Percentiles rank a stretch among this genome's conserved stretches.
Conservation (phyloP, 202 grass and related monocot species). For the Setaria viridis region DNA sequence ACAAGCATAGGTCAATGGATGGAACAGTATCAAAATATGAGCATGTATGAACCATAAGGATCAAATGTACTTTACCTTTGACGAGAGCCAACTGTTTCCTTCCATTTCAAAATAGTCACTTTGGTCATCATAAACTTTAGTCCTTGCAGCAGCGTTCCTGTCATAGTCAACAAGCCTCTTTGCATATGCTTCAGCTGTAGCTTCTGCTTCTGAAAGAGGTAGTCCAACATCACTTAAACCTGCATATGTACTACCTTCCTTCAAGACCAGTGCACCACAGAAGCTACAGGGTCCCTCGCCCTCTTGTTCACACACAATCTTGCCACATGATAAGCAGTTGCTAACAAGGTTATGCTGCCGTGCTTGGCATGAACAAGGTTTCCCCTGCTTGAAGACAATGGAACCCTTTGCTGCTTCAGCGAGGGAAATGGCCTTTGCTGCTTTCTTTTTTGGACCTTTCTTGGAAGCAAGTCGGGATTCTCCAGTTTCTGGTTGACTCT, state of each 20-base stretch:
- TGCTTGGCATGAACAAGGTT: conserved; percentile 95
- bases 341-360: conserved; percentile 88
- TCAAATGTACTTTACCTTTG: conserved; percentile 61
- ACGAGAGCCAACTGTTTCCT: conserved; percentile 97
- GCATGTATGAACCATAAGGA: background rate
- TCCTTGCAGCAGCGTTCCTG: conserved; percentile 85
- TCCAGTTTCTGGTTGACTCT: conserved; percentile 55
- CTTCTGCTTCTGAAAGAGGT: conserved; percentile 84
- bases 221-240: conserved; percentile 81
- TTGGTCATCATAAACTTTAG: conserved; percentile 98
- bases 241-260: conserved; percentile 96
- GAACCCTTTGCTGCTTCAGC: conserved; percentile 89
- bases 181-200: conserved; percentile 82
- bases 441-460: conserved; percentile 83
- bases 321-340: conserved; percentile 98
- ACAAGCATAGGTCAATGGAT: conserved; percentile 21
- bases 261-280: conserved; percentile 89
- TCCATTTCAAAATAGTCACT: conserved; percentile 99
- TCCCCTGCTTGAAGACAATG: conserved; percentile 94
- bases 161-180: conserved; percentile 99
- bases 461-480: conserved; percentile 48
- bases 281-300: conserved; percentile 95
- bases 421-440: conserved; percentile 74
- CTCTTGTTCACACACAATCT: conserved; percentile 98
- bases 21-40: conserved; percentile 13